These are phyloP conservation scores for Balakata baccata DNA, from an alignment of 345 rosid genomes.

Conservation along the genomic window DNA sequence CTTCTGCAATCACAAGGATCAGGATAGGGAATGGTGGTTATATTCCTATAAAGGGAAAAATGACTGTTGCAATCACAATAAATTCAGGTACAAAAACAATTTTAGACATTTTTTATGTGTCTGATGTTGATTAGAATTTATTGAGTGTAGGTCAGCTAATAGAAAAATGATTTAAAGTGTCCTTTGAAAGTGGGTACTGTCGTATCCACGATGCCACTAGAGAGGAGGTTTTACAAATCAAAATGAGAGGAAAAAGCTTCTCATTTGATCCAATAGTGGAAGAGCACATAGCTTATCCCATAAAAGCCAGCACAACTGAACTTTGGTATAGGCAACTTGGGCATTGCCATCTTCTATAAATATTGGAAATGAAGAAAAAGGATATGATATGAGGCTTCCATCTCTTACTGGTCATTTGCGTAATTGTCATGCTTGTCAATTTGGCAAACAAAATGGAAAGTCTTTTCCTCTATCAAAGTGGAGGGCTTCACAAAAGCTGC, in stretches of 20 bases:
- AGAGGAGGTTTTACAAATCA: neutral
- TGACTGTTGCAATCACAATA: neutral
- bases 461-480: neutral
- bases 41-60: neutral
- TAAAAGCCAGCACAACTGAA: neutral
- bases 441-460: slow-evolving; percentile 1
- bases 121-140: too few species aligned
- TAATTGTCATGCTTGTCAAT: neutral
- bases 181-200: neutral
- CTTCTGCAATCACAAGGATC: neutral
- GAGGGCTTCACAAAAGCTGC: too few species aligned
- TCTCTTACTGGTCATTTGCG: neutral
- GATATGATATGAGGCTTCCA: neutral
- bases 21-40: neutral
- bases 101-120: too few species aligned
- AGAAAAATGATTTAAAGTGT: neutral
- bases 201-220: neutral
- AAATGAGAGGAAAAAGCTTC: neutral
- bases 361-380: neutral
- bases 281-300: neutral
- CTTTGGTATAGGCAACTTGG: neutral
- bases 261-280: neutral
- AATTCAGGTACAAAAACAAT: neutral
- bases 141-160: too few species aligned
- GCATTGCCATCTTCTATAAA: neutral